Percentiles rank a stretch among this genome's conserved stretches.
Evolutionary conservation across 1,284 basidiomycete genomes (phyloP).

Genomic region (Volvariella volvacea): DNA sequence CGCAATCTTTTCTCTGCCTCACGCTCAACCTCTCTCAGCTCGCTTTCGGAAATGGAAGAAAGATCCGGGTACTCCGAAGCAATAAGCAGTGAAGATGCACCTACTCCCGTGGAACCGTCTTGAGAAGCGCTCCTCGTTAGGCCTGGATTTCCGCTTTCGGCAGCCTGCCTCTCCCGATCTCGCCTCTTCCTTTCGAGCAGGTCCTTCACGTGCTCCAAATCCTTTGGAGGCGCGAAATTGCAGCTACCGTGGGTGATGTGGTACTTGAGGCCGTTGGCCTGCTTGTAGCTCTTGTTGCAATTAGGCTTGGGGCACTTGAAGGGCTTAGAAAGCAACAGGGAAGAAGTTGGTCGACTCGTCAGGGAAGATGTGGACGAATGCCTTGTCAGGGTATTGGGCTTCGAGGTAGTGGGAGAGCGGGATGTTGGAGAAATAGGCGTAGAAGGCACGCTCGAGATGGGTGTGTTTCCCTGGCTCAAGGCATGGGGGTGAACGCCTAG

Average conservation of each 20-base stretch:
- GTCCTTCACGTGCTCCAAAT: conserved; percentile 66
- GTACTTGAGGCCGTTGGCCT: conserved; percentile 88
- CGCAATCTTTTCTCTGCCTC: conserved; percentile 77
- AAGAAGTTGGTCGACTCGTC: conserved; percentile 42
- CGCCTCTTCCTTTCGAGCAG: conserved; percentile 57
- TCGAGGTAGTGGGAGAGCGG: neutral
- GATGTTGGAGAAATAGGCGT: conserved; percentile 3
- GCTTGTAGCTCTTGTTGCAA: conserved; percentile 98
- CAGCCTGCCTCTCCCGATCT: conserved; percentile 23
- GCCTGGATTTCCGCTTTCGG: conserved; percentile 1
- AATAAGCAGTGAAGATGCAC: neutral
- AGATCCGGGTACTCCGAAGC: neutral
- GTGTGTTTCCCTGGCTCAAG: conserved; percentile 7
- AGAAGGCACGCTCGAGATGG: conserved; percentile 5
- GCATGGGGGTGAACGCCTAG: neutral
- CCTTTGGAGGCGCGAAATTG: conserved; percentile 83
- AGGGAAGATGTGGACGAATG: conserved; percentile 33
- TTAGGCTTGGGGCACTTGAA: conserved; percentile 96
- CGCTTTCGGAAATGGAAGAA: conserved; percentile 48
- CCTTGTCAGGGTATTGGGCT: neutral
- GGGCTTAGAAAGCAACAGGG: conserved; percentile 70
- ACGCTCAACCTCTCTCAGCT: conserved; percentile 68
- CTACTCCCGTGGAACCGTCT: neutral
- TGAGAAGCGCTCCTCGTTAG: neutral
- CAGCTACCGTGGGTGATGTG: conserved; percentile 94